Percentiles rank a stretch among this genome's conserved stretches.
Conservation (phyloP, 371 early-diverging fungal species). For the Mortierella sp. region DNA sequence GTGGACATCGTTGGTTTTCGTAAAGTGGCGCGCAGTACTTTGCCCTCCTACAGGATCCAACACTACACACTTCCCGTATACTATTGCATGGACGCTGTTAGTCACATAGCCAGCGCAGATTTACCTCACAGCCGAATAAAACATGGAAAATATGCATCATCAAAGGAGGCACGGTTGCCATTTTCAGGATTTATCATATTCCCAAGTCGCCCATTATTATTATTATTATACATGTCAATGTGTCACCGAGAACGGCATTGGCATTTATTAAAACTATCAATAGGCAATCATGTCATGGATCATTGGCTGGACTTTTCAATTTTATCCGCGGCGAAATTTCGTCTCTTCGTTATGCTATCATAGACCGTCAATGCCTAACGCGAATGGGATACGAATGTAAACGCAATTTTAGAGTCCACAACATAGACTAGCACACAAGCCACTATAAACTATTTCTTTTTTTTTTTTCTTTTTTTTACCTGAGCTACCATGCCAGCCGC, state of each 20-base stretch:
- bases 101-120: conserved; percentile 1
- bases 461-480: conserved; percentile 48
- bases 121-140: neutral
- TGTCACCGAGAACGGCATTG: too few relatives aligned
- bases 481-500: conserved; percentile 87
- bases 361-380: conserved; percentile 66
- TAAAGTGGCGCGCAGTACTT: conserved; percentile 3
- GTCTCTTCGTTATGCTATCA: conserved; percentile 64
- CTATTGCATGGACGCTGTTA: neutral
- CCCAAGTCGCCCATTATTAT: too few relatives aligned
- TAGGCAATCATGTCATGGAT: too few relatives aligned
- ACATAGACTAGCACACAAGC: too few relatives aligned
- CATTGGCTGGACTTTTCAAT: conserved; percentile 29
- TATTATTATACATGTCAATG: too few relatives aligned
- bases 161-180: neutral
- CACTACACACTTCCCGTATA: neutral
- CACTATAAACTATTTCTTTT: too few relatives aligned
- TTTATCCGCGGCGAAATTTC: conserved; percentile 16
- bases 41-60: neutral
- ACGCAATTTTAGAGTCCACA: too few relatives aligned
- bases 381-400: too few relatives aligned
- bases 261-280: too few relatives aligned
- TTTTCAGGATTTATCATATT: conserved; percentile 8
- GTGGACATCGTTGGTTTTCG: conserved; percentile 83
- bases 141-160: neutral